Percentiles rank a stretch among this genome's conserved stretches.
Conservation (phyloP, 768 basidiomycete genomes). For the Arthromyces matolae region DNA sequence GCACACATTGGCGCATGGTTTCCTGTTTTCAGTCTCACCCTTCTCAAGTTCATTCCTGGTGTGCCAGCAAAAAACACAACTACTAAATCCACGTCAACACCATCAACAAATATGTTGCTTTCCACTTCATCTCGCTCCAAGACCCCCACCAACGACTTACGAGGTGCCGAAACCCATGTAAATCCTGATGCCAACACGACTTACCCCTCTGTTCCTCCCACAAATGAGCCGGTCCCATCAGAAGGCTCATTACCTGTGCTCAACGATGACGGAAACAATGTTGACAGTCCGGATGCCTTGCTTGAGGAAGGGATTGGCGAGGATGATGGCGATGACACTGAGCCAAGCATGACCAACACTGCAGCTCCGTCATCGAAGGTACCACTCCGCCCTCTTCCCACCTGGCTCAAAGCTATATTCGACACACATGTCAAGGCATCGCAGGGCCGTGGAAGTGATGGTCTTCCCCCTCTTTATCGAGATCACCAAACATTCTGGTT, state of each 20-base stretch:
- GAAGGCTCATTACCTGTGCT: not conserved
- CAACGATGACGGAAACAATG: not conserved
- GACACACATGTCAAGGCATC: not conserved
- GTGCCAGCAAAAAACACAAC: not conserved
- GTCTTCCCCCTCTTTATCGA: not conserved
- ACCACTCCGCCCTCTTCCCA: not conserved
- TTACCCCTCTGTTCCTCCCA: not conserved
- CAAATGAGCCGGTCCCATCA: no score
- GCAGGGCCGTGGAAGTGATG: not conserved
- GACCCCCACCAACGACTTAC: no score
- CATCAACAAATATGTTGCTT: no score
- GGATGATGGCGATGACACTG: not conserved
- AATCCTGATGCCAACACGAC: not conserved
- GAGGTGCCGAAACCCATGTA: not conserved
- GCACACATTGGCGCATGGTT: no score
- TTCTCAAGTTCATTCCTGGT: not conserved
- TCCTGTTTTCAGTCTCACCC: not conserved
- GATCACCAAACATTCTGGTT: constrained; percentile 3
- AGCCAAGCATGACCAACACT: not conserved
- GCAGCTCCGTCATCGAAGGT: not conserved
- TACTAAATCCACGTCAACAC: not conserved
- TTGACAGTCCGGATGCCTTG: not conserved
- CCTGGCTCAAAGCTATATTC: not conserved
- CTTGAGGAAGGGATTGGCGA: not conserved
- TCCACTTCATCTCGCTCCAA: no score